Percentiles rank a stretch among this genome's conserved stretches.
Conservation (phyloP, 768 basidiomycete genomes). For the Suillus subluteus region DNA sequence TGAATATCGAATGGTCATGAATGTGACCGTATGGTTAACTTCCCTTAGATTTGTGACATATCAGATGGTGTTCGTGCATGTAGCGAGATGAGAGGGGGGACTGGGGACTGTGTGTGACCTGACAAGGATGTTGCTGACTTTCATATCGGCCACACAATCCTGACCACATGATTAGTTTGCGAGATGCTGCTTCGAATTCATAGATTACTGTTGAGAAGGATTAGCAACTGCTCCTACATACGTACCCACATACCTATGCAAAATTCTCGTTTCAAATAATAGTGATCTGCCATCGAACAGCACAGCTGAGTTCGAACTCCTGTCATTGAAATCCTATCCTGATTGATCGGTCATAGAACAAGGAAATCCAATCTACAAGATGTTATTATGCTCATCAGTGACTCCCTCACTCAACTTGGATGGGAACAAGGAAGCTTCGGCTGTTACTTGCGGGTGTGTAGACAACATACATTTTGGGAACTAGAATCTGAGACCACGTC, state of each 20-base stretch:
- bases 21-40: neutral
- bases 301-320: neutral
- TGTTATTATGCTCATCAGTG: constrained; percentile 76
- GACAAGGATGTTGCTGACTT: neutral
- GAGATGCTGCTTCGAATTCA: constrained; percentile 7
- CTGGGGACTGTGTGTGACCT: neutral
- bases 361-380: constrained; percentile 52
- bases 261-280: neutral
- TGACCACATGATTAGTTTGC: constrained; percentile 6
- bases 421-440: constrained; percentile 66
- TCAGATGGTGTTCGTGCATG: neutral
- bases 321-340: neutral
- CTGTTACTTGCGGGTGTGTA: constrained; percentile 56
- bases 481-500: neutral
- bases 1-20: neutral
- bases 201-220: constrained; percentile 11
- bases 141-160: neutral
- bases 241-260: neutral
- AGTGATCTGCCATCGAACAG: neutral
- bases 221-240: constrained; percentile 1
- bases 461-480: neutral
- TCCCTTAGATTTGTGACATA: neutral
- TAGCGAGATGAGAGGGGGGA: neutral
- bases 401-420: constrained; percentile 75
- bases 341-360: neutral